Percentiles rank a stretch among this genome's conserved stretches.
phyloP scores from a whole-genome alignment of 306 rosid species.

The Gastrolobium bilobum region DNA sequence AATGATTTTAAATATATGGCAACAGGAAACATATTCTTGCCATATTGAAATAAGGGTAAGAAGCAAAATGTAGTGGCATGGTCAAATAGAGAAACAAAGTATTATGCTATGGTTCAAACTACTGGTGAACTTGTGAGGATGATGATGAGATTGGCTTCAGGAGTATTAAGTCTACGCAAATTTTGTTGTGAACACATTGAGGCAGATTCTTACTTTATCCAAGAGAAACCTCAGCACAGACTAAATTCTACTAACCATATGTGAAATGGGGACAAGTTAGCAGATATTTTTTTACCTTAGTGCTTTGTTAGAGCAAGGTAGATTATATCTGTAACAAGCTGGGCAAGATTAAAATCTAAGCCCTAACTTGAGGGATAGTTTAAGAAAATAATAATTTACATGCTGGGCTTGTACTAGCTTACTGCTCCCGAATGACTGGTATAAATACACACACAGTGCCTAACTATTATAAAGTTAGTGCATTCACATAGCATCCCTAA shows the following conservation, averaged over 20 bases:
- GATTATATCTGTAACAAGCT: constrained; percentile 1
- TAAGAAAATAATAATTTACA: neutral
- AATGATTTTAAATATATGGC: neutral
- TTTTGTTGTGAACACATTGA: constrained; percentile 16
- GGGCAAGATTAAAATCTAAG: constrained; percentile 25
- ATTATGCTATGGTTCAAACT: constrained; percentile 33
- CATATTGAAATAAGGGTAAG: constrained; percentile 27
- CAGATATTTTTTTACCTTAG: neutral
- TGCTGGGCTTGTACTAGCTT: neutral
- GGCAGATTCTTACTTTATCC: constrained; percentile 25
- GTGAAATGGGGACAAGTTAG: neutral
- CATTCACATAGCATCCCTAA: constrained; percentile 13
- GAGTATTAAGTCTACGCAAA: constrained; percentile 13
- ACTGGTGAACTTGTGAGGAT: constrained; percentile 29
- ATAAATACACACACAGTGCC: constrained; percentile 7
- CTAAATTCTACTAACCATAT: neutral
- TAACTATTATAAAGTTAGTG: constrained; percentile 4
- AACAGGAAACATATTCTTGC: constrained; percentile 38
- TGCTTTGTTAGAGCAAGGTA: neutral
- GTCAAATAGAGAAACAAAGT: constrained; percentile 22
- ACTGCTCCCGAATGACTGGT: neutral
- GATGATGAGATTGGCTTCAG: constrained; percentile 33
- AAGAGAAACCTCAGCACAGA: constrained; percentile 24
- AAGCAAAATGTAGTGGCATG: constrained; percentile 34
- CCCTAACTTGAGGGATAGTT: neutral